Evolutionary conservation across 805 yeast genomes (phyloP).

Genomic region (Kodamaea jinghongensis): DNA sequence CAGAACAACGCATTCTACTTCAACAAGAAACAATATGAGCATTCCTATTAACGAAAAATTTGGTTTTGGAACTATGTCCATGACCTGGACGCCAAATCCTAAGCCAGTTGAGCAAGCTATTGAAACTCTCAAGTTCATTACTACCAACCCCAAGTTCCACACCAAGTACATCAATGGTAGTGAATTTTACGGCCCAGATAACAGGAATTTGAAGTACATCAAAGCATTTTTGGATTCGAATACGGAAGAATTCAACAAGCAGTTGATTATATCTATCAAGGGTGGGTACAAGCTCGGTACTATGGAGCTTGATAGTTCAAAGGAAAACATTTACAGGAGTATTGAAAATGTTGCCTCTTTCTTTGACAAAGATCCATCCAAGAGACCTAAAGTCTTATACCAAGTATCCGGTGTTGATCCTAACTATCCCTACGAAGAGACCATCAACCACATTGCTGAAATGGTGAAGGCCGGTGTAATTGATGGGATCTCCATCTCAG

Average conservation of each 20-base stretch:
- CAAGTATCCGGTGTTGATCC: slow-evolving; percentile 72
- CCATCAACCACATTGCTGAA: slow-evolving; percentile 54
- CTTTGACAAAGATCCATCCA: slow-evolving; percentile 25
- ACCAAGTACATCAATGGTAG: slow-evolving; percentile 66
- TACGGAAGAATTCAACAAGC: slow-evolving; percentile 51
- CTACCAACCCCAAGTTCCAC: slow-evolving; percentile 46
- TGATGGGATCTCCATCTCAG: slow-evolving; percentile 72
- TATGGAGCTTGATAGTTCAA: slow-evolving; percentile 48
- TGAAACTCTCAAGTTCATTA: slow-evolving; percentile 44
- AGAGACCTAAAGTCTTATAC: slow-evolving; percentile 44
- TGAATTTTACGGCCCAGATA: slow-evolving; percentile 66
- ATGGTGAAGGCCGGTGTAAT: slow-evolving; percentile 62
- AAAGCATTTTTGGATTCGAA: slow-evolving; percentile 52
- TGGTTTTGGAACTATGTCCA: slow-evolving; percentile 81
- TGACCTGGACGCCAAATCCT: slow-evolving; percentile 67
- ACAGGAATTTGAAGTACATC: slow-evolving; percentile 53
- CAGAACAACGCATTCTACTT: too few species aligned
- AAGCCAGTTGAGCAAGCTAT: slow-evolving; percentile 52
- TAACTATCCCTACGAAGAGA: slow-evolving; percentile 54
- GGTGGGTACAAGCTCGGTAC: slow-evolving; percentile 49
- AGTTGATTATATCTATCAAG: slow-evolving; percentile 63
- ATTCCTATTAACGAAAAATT: slow-evolving; percentile 14
- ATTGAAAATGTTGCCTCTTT: slow-evolving; percentile 42
- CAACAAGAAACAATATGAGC: too few species aligned
- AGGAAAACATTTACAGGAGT: slow-evolving; percentile 45